Percentiles rank a stretch among this genome's conserved stretches.
These are phyloP conservation scores for Aurantiochytrium sp. DNA, from an alignment of 108 stramenopile species.

Conservation along the genomic window DNA sequence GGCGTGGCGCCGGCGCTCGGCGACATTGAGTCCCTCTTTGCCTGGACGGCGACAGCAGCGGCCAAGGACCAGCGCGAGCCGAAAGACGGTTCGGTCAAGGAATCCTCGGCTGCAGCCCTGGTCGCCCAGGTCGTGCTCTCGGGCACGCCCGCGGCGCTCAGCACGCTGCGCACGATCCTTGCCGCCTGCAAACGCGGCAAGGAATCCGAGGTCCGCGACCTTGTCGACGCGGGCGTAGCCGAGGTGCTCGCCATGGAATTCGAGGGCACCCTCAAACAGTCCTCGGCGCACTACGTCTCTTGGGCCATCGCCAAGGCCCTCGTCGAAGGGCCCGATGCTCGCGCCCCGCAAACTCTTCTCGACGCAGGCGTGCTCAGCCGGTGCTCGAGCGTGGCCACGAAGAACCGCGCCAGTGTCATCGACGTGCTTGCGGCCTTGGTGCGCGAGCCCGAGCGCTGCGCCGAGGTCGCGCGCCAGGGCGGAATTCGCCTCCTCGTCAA, in stretches of 20 bases:
- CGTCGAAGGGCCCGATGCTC: neutral
- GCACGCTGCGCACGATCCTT: neutral
- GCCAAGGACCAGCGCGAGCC: too few species aligned
- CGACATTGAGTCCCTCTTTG: neutral
- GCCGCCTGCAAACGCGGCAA: neutral
- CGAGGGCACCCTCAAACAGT: neutral
- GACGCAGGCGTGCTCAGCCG: neutral
- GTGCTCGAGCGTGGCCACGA: neutral
- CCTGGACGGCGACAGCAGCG: neutral
- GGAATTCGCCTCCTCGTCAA: neutral
- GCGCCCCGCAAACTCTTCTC: neutral
- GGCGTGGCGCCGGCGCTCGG: neutral
- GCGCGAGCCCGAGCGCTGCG: neutral
- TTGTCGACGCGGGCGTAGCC: neutral
- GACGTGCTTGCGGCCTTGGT: neutral
- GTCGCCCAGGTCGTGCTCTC: neutral
- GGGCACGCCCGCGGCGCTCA: neutral
- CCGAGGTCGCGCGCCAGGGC: neutral
- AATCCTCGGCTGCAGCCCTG: neutral
- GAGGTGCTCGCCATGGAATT: neutral
- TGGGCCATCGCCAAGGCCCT: neutral
- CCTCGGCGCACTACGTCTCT: neutral
- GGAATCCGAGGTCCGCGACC: neutral
- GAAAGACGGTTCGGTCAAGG: too few species aligned
- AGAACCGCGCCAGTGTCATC: neutral